A percentile compares a stretch with the other conserved stretches of the same genome.
These are phyloP conservation scores for Hordeum marinum DNA, from an alignment of 176 grass and related monocot genomes.

Conservation along the genomic window DNA sequence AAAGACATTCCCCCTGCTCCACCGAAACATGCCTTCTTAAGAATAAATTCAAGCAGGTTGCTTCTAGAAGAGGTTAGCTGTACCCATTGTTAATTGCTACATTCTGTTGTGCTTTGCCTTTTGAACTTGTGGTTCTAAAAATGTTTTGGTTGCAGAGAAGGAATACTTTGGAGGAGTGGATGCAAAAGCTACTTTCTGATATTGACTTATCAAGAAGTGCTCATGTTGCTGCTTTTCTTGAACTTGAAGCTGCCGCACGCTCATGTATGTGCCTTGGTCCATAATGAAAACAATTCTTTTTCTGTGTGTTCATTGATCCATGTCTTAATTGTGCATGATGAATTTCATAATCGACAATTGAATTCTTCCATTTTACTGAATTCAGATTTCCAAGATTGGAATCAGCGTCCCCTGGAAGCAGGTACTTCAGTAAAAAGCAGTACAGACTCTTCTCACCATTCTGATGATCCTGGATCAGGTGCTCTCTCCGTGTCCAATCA, in stretches of 20 bases:
- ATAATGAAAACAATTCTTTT: background rate
- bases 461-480: constrained; percentile 38
- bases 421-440: constrained; percentile 46
- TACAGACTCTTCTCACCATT: constrained; percentile 17
- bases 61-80: constrained; percentile 92
- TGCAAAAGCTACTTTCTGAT: constrained; percentile 92
- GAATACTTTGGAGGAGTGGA: constrained; percentile 83
- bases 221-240: constrained; percentile 86
- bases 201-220: constrained; percentile 96
- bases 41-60: constrained; percentile 87
- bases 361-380: constrained; percentile 25
- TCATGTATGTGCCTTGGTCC: constrained; percentile 60
- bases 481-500: constrained; percentile 31
- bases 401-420: constrained; percentile 48
- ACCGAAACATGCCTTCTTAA: constrained; percentile 83
- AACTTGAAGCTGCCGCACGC: constrained; percentile 85
- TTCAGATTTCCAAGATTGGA: constrained; percentile 77
- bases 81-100: background rate
- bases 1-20: constrained; percentile 67
- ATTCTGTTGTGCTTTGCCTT: constrained; percentile 20
- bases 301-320: constrained; percentile 4
- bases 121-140: constrained; percentile 13
- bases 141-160: constrained; percentile 68
- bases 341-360: background rate
- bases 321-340: background rate